Percentiles rank a stretch among this genome's conserved stretches.
These are phyloP conservation scores for Periglandula ipomoeae DNA, from an alignment of 2,329 filamentous ascomycete species.

Conservation along the genomic window DNA sequence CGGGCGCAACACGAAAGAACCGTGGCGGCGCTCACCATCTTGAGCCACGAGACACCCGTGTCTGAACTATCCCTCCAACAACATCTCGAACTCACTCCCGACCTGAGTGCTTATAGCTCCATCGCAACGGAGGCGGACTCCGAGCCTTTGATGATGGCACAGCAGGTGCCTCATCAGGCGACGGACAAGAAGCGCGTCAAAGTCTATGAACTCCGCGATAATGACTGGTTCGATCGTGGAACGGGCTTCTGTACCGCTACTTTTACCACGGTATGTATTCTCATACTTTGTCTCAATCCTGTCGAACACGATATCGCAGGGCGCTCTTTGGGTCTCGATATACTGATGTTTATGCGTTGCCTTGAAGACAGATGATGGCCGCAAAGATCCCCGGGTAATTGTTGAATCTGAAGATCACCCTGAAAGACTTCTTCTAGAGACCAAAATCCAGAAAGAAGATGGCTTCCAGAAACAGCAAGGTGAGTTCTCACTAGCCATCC, in stretches of 20 bases:
- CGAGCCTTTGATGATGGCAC: constrained; percentile 62
- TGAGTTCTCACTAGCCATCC: constrained; percentile 27
- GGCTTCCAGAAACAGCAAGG: constrained; percentile 98
- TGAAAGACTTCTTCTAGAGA: constrained; percentile 74
- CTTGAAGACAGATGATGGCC: constrained; percentile 44
- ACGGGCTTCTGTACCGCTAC: constrained; percentile 89
- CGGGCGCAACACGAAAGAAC: constrained; percentile 25
- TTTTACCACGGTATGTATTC: constrained; percentile 55
- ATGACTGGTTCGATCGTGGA: constrained; percentile 98
- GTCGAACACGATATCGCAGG: too few species aligned
- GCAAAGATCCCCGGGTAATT: constrained; percentile 78
- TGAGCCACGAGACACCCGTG: constrained; percentile 39
- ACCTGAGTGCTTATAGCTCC: constrained; percentile 40
- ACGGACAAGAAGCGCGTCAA: constrained; percentile 76
- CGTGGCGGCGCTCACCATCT: constrained; percentile 49
- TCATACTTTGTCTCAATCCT: not conserved
- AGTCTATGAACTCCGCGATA: constrained; percentile 96
- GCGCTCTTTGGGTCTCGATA: not conserved
- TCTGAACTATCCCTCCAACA: constrained; percentile 51
- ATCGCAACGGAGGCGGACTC: constrained; percentile 43
- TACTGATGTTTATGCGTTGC: not conserved
- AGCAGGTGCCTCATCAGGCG: constrained; percentile 59
- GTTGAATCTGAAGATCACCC: constrained; percentile 93
- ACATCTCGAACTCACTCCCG: constrained; percentile 47
- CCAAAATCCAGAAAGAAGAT: constrained; percentile 85